Base-by-base conservation (phyloP, 352 stramenopile genomes). In the Phytophthora pisi region DNA sequence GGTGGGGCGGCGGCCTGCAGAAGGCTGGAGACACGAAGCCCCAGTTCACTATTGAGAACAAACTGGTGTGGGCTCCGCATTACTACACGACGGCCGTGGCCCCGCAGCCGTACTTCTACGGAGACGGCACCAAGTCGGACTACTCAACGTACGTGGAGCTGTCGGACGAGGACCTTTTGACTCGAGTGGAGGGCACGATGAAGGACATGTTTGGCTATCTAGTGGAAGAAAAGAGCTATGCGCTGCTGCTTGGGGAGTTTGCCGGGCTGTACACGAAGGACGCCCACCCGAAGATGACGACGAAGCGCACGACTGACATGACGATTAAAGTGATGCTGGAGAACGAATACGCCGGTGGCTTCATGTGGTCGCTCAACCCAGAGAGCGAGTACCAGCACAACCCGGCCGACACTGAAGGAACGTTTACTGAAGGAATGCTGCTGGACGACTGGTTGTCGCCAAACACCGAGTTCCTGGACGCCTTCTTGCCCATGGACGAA, bases 351-450 rank as follows among this genome's bases (percentile, higher is more conserved):
- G 79, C 81, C 0, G 86, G 86, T 13, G 86, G 84, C 2, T 94
- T 92, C 70, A 91, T 94, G 82, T 94, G 86, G 86, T 91, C 82
- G 15, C 77, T 94, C 30, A 94, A 94, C 57, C 86, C 86, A 7
- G 86, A 94, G 64, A 90, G 78, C 26, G 75, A 75, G 11, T 94
- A 94, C 70, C 65, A 88, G 56, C 93, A 91, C 72, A 93, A 92
- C 64, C 83, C 84, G 20, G 82, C 79, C 18, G 79, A 81, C 58
- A 72, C 64, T 7, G 64, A 83, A 47, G 84, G 84, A 4, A 57
- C 77, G 24, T 93, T 88, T 64, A 89, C 78, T 0, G 87, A 95
- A 70, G 87, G 87, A 2, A 68, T 95, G 53, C 71, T 95, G 4
- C 53, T 75, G n/a, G 80, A 91, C 61, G 87, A 95, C 64, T 95